Evolutionary conservation across 345 rosid genomes (phyloP).

Genomic region (Syzygium oleosum): DNA sequence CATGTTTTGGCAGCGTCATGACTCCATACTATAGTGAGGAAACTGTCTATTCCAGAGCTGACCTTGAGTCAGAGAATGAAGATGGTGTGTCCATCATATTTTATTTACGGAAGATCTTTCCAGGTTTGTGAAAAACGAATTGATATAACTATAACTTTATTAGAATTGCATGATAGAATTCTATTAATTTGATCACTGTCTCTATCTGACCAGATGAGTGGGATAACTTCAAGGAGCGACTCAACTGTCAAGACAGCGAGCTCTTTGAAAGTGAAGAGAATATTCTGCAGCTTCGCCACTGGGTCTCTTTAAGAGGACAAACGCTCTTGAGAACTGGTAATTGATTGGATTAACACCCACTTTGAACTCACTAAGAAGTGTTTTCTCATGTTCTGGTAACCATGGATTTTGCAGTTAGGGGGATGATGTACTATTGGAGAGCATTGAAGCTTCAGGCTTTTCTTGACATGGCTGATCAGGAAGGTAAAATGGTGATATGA

Average conservation of each 20-base stretch:
- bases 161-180: neutral
- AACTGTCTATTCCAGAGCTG: slow-evolving; percentile 82
- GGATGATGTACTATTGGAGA: slow-evolving; percentile 98
- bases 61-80: slow-evolving; percentile 94
- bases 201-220: slow-evolving; percentile 60
- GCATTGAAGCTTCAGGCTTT: slow-evolving; percentile 98
- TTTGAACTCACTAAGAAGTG: neutral
- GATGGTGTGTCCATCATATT: slow-evolving; percentile 91
- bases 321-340: slow-evolving; percentile 90
- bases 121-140: slow-evolving; percentile 39
- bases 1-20: slow-evolving; percentile 58
- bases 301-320: slow-evolving; percentile 97
- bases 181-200: neutral
- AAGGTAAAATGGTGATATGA: slow-evolving; percentile 32
- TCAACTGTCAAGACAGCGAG: slow-evolving; percentile 62
- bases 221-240: slow-evolving; percentile 88
- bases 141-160: neutral
- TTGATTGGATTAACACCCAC: neutral
- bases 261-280: slow-evolving; percentile 91
- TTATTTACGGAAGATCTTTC: slow-evolving; percentile 94
- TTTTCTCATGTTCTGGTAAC: neutral
- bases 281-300: slow-evolving; percentile 89
- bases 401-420: slow-evolving; percentile 59
- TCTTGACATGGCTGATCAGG: slow-evolving; percentile 93
- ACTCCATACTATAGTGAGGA: slow-evolving; percentile 99